Evolutionary conservation across 1,139 yeast species (phyloP).

Genomic region (Williopsis jadinii): DNA sequence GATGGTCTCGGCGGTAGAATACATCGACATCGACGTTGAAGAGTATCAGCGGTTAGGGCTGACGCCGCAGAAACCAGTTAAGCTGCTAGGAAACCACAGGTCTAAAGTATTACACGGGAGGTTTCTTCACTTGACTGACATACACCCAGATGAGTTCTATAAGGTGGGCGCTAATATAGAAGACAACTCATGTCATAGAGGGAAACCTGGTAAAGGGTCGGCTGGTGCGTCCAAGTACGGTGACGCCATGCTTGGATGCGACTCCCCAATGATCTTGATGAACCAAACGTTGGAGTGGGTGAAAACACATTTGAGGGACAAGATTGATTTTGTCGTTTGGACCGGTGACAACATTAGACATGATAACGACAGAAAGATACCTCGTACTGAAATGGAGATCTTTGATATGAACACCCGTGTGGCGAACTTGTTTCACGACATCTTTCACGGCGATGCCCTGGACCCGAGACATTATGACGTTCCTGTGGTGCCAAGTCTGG

Average conservation of each 20-base stretch:
- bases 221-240: slow-evolving; percentile 63
- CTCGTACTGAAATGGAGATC: slow-evolving; percentile 66
- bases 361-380: slow-evolving; percentile 67
- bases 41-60: slow-evolving; percentile 27
- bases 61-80: slow-evolving; percentile 30
- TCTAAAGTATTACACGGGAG: slow-evolving; percentile 46
- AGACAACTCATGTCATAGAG: slow-evolving; percentile 49
- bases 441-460: slow-evolving; percentile 34
- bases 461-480: slow-evolving; percentile 39
- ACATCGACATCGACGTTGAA: slow-evolving; percentile 15
- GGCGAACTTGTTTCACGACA: slow-evolving; percentile 43
- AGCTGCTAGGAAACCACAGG: slow-evolving; percentile 12
- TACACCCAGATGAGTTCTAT: slow-evolving; percentile 80
- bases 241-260: slow-evolving; percentile 68
- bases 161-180: slow-evolving; percentile 43
- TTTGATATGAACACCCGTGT: slow-evolving; percentile 61
- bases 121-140: slow-evolving; percentile 77
- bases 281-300: slow-evolving; percentile 65
- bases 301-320: slow-evolving; percentile 52
- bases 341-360: slow-evolving; percentile 87
- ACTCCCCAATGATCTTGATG: slow-evolving; percentile 55
- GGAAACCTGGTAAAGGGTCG: slow-evolving; percentile 24
- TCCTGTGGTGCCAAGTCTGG: slow-evolving; percentile 61
- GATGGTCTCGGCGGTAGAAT: neutral
- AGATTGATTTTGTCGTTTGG: slow-evolving; percentile 83